These are phyloP conservation scores for Elasticomyces elasticus DNA, from an alignment of 495 filamentous ascomycete species.

Conservation along the genomic window DNA sequence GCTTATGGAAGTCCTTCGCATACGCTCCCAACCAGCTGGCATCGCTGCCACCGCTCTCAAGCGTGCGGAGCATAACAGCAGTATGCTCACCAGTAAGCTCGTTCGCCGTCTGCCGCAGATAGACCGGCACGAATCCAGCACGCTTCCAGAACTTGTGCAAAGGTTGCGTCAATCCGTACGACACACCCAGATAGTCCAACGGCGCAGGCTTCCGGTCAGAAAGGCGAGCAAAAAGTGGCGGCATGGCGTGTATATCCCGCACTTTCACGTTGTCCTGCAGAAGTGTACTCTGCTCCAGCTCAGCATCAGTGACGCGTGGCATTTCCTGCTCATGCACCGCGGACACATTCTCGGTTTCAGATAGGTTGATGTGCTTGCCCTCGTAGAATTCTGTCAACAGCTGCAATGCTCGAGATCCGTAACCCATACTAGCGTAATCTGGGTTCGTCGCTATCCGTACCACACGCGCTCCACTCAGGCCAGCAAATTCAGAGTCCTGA, in stretches of 20 bases:
- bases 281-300: constrained; percentile 67
- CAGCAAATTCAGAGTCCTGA: constrained; percentile 93
- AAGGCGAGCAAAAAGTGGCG: constrained; percentile 83
- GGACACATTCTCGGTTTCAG: constrained; percentile 32
- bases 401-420: constrained; percentile 77
- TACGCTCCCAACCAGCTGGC: constrained; percentile 80
- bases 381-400: constrained; percentile 88
- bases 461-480: constrained; percentile 80
- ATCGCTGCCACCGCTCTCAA: constrained; percentile 48
- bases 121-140: constrained; percentile 76
- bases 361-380: constrained; percentile 79
- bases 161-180: constrained; percentile 77
- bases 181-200: constrained; percentile 90
- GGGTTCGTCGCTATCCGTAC: constrained; percentile 96
- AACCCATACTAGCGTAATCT: constrained; percentile 88
- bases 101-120: constrained; percentile 90
- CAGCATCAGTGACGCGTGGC: constrained; percentile 71
- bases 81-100: constrained; percentile 96
- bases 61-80: constrained; percentile 86
- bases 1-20: constrained; percentile 80
- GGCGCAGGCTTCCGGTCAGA: constrained; percentile 68
- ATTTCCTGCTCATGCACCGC: constrained; percentile 44
- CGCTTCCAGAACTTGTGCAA: constrained; percentile 98
- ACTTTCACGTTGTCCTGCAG: constrained; percentile 81
- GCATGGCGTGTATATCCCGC: constrained; percentile 82